These are phyloP conservation scores for Wickerhamomyces alni DNA, from an alignment of 805 yeast species.

Conservation along the genomic window DNA sequence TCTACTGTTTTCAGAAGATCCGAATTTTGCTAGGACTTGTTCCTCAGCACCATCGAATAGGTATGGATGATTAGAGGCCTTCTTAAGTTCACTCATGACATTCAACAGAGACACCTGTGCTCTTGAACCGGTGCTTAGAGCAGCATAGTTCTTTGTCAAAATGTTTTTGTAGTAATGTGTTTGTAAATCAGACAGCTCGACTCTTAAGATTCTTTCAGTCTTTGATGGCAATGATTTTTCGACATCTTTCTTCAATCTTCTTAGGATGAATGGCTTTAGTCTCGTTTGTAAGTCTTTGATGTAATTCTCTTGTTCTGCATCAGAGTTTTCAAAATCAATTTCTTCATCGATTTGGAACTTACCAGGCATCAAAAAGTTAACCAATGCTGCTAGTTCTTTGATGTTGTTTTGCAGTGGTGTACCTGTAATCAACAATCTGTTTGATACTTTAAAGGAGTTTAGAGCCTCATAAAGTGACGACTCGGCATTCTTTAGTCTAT, in stretches of 20 bases:
- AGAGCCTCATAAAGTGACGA: conserved; percentile 88
- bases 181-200: conserved; percentile 90
- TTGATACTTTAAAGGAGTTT: conserved; percentile 72
- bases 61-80: conserved; percentile 96
- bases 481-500: conserved; percentile 90
- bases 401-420: conserved; percentile 96
- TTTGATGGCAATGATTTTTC: conserved; percentile 95
- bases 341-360: conserved; percentile 85
- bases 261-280: conserved; percentile 85
- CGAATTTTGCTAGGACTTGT: conserved; percentile 62
- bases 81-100: conserved; percentile 92
- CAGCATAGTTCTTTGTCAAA: conserved; percentile 85
- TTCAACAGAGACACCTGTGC: conserved; percentile 81
- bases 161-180: conserved; percentile 94
- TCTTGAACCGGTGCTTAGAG: conserved; percentile 77
- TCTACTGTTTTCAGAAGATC: conserved; percentile 31
- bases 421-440: conserved; percentile 90
- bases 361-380: conserved; percentile 96
- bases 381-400: conserved; percentile 90
- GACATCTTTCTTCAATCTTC: conserved; percentile 94
- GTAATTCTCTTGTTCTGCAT: conserved; percentile 80
- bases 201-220: conserved; percentile 91
- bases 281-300: conserved; percentile 80
- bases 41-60: conserved; percentile 91
- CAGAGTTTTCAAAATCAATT: conserved; percentile 88